These are phyloP conservation scores for Xylariaceae sp. DNA, from an alignment of 2,329 filamentous ascomycete species.

Conservation along the genomic window DNA sequence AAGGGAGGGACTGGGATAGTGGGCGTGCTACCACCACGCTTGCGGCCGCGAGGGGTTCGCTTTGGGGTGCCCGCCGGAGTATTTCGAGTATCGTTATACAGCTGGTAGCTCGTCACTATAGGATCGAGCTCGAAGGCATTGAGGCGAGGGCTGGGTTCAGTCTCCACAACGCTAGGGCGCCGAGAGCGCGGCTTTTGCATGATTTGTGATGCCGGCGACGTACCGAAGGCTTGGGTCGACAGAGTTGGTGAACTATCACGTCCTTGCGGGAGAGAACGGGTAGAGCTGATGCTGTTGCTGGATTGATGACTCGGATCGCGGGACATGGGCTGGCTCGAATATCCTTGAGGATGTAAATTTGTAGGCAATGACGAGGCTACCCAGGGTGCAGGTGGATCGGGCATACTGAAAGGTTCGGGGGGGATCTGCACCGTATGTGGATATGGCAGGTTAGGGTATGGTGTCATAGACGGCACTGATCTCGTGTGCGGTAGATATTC, in stretches of 20 bases:
- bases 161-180: slow-evolving; percentile 51
- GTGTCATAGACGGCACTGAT: slow-evolving; percentile 3
- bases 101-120: slow-evolving; percentile 40
- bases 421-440: slow-evolving; percentile 33
- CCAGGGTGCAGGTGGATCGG: slow-evolving; percentile 31
- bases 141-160: slow-evolving; percentile 51
- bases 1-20: neutral
- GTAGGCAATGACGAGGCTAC: slow-evolving; percentile 33
- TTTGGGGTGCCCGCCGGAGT: neutral
- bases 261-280: slow-evolving; percentile 15
- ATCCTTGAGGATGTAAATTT: slow-evolving; percentile 45
- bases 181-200: slow-evolving; percentile 40
- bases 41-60: slow-evolving; percentile 18
- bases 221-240: slow-evolving; percentile 24
- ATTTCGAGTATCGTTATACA: slow-evolving; percentile 29
- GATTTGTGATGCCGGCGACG: slow-evolving; percentile 36
- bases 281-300: slow-evolving; percentile 39
- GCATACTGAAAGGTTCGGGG: slow-evolving; percentile 27
- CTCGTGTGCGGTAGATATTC: slow-evolving; percentile 17
- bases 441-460: slow-evolving; percentile 30
- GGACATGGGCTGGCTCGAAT: slow-evolving; percentile 59
- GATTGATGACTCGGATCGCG: slow-evolving; percentile 53
- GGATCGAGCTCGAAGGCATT: slow-evolving; percentile 32
- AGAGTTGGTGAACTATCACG: slow-evolving; percentile 12
- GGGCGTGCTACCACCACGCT: slow-evolving; percentile 17